Base-by-base conservation (phyloP, 2,329 filamentous ascomycete species). In the Cucurbitaria berberidis region DNA sequence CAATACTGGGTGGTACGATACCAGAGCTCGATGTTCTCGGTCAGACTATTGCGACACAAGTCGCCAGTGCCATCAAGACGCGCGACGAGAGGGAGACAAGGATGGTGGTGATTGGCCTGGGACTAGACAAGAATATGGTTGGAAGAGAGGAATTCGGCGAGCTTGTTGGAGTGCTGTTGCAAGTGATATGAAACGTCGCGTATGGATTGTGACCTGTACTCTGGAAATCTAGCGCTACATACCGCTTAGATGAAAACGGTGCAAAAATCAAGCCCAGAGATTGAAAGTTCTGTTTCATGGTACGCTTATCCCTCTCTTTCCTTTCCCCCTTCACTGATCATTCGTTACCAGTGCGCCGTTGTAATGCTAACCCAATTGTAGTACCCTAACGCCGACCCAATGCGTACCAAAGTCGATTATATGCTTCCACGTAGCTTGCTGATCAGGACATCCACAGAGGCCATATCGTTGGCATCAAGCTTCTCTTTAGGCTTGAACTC, bases 381-480 rank as follows among this genome's bases (percentile, higher is more conserved):
- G 61, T 60, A 55, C 57, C 59, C 27, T 40, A 63, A 68, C 64
- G 63, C 63, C 64, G 36, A 53, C 51, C 46, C 49, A 63, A 66
- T 68, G 64, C 64, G 57, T 48, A 22, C 8, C 19, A 16, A 29
- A 22, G 27, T 35, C 27, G 40, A n/a, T 45, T 61, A 66, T 55
- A 66, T 34, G 40, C 54, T 63, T 22, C 59, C 60, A 4, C 64
- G 63, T 55, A 96, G 77, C 29, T 80, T 84, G 45, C 84, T 80
- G 72, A 96, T 91, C 43, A 96, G 78, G 26, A 75, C 79, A 74
- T 97, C 91, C 35, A 96, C 86, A 7, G 86, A 87, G 47, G 92
- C 89, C 95, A 98, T 98, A 74, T 97, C 87, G 18, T 78, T 80
- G 0, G 93, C 91, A 69, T 96, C 89, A n/a, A 93, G 78, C 63